Conservation (phyloP, 768 basidiomycete species). For the Suillus plorans region DNA sequence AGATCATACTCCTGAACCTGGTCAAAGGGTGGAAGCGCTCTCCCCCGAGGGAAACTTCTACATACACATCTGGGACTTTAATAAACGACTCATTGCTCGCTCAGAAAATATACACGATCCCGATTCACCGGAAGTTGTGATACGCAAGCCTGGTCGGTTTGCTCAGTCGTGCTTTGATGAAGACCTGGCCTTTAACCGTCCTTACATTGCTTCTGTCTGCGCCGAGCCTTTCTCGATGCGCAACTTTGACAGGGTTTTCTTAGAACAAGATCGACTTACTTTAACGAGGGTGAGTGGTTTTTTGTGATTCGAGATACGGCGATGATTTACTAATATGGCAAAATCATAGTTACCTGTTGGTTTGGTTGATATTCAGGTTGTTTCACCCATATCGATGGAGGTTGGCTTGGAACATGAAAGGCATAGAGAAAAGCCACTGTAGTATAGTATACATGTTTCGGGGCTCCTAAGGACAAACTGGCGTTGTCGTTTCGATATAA, state of each 20-base stretch:
- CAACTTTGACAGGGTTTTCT: background rate
- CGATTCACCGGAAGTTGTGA: background rate
- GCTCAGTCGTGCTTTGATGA: background rate
- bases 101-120: too few relatives aligned
- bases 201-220: constrained; percentile 2
- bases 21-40: background rate
- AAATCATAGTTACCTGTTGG: background rate
- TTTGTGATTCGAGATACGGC: too few relatives aligned
- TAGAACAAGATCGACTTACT: background rate
- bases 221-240: background rate
- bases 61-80: constrained; percentile 4
- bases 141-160: background rate
- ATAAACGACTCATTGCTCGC: background rate
- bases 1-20: background rate
- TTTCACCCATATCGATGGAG: background rate
- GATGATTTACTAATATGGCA: background rate
- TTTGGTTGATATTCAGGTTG: background rate
- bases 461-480: too few relatives aligned
- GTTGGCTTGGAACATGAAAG: background rate
- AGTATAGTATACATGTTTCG: background rate
- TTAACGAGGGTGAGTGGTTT: background rate
- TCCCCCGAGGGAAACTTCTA: background rate
- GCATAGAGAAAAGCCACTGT: background rate
- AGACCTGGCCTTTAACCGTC: background rate
- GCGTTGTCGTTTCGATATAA: background rate